Evolutionary conservation across 1,284 basidiomycete genomes (phyloP).

Genomic region (Leccinum cinnamomeum): DNA sequence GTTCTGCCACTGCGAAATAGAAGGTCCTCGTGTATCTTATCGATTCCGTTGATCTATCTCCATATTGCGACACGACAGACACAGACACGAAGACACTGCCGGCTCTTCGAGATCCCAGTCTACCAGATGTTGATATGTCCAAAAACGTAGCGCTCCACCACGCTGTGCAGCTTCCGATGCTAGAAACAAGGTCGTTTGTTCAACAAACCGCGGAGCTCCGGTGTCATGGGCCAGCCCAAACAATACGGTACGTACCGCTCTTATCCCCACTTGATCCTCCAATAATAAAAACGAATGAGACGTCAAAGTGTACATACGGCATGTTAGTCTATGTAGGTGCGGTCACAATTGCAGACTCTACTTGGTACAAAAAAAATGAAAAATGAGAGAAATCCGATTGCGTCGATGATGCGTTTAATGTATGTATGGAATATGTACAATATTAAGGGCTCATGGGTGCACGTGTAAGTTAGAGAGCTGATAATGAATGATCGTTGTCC

Average conservation of each 20-base stretch:
- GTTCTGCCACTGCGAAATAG: slow-evolving; percentile 6
- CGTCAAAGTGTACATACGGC: slow-evolving; percentile 32
- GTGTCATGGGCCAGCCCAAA: slow-evolving; percentile 4
- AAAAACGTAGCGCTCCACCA: slow-evolving; percentile 13
- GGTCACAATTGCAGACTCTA: slow-evolving; percentile 26
- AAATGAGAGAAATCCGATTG: slow-evolving; percentile 25
- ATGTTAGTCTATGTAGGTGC: slow-evolving; percentile 9
- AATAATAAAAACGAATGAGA: slow-evolving; percentile 6
- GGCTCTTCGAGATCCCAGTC: slow-evolving; percentile 25
- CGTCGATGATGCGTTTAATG: slow-evolving; percentile 34
- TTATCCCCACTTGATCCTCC: slow-evolving; percentile 22
- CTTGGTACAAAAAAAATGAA: slow-evolving; percentile 24
- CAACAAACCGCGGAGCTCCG: slow-evolving; percentile 35
- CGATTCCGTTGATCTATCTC: slow-evolving; percentile 28
- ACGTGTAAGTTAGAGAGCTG: slow-evolving; percentile 37
- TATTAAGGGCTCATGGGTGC: slow-evolving; percentile 36
- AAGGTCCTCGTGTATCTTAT: slow-evolving; percentile 34
- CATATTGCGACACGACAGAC: slow-evolving; percentile 5
- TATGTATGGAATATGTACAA: slow-evolving; percentile 37
- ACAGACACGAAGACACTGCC: not conserved
- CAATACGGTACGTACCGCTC: slow-evolving; percentile 19
- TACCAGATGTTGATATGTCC: slow-evolving; percentile 14
- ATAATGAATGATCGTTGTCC: slow-evolving; percentile 42
- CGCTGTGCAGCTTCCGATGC: slow-evolving; percentile 9
- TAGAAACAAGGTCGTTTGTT: slow-evolving; percentile 2